Conservation (phyloP, 768 basidiomycete species). For the Lentinula edodes region DNA sequence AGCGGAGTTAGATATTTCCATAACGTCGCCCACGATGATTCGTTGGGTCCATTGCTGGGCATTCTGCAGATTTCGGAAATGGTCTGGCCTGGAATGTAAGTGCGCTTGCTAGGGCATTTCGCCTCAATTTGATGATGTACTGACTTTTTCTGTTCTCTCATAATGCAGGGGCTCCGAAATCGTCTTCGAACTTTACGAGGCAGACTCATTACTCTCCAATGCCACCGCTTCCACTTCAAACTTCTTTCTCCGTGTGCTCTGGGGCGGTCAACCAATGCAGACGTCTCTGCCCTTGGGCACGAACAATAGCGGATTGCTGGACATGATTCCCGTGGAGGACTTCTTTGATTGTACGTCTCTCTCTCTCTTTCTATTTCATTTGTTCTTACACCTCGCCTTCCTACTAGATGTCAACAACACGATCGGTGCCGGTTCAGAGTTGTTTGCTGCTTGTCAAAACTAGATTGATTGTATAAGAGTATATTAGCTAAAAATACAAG, state of each 20-base stretch:
- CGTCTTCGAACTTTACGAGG: constrained; percentile 41
- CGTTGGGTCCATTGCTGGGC: constrained; percentile 42
- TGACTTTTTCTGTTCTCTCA: neutral
- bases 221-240: neutral
- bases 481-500: too few relatives aligned
- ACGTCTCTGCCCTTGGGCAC: constrained; percentile 42
- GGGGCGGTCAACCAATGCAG: constrained; percentile 44
- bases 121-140: neutral
- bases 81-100: constrained; percentile 52
- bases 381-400: neutral
- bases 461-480: too few relatives aligned
- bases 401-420: constrained; percentile 33
- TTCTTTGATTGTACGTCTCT: constrained; percentile 36
- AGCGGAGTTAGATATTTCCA: constrained; percentile 38
- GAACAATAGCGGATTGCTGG: constrained; percentile 16
- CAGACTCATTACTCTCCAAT: constrained; percentile 2
- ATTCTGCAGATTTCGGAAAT: constrained; percentile 43
- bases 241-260: constrained; percentile 41
- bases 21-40: constrained; percentile 49
- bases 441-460: constrained; percentile 14
- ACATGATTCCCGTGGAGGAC: constrained; percentile 37
- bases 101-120: neutral
- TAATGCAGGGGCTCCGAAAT: constrained; percentile 40
- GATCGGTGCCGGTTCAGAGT: constrained; percentile 27
- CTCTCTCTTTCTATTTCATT: neutral